Conservation (phyloP, 2,329 filamentous ascomycete species). For the Beauveria asiatica region DNA sequence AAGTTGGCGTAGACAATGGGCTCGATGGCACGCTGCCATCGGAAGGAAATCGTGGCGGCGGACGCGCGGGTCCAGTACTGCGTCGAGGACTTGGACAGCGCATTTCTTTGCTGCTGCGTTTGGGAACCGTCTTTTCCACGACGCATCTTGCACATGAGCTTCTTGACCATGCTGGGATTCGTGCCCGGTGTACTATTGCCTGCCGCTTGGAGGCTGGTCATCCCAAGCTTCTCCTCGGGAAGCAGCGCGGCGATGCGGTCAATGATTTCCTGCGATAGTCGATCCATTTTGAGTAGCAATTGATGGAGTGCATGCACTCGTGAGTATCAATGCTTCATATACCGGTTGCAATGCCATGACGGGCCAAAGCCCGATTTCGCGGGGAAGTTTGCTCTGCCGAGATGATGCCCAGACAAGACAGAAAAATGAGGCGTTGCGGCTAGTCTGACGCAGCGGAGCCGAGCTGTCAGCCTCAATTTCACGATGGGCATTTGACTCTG, state of each 20-base stretch:
- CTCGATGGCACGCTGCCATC: conserved; percentile 2
- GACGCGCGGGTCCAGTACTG: not conserved
- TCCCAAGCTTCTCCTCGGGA: not conserved
- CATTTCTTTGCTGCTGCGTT: not conserved
- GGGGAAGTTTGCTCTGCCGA: not conserved
- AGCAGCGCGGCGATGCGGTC: conserved; percentile 4
- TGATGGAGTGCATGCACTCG: not conserved
- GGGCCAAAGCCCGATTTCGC: not conserved
- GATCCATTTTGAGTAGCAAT: not conserved
- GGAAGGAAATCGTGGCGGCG: not conserved
- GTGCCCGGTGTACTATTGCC: not conserved
- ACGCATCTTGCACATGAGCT: not conserved
- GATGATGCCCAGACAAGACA: not conserved
- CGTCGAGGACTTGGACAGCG: not conserved
- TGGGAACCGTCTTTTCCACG: not conserved
- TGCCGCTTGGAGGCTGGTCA: not conserved
- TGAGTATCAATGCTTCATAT: no score
- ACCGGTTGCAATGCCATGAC: not conserved
- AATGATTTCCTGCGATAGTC: conserved; percentile 1
- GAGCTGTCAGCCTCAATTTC: not conserved
- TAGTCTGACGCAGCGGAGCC: not conserved
- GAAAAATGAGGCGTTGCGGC: not conserved
- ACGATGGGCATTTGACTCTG: no score
- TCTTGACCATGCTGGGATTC: not conserved
- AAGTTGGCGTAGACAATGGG: not conserved